Percentiles rank a stretch among this genome's conserved stretches.
Conservation (phyloP, 2,329 filamentous ascomycete species). For the Zymoseptoria pseudotritici region DNA sequence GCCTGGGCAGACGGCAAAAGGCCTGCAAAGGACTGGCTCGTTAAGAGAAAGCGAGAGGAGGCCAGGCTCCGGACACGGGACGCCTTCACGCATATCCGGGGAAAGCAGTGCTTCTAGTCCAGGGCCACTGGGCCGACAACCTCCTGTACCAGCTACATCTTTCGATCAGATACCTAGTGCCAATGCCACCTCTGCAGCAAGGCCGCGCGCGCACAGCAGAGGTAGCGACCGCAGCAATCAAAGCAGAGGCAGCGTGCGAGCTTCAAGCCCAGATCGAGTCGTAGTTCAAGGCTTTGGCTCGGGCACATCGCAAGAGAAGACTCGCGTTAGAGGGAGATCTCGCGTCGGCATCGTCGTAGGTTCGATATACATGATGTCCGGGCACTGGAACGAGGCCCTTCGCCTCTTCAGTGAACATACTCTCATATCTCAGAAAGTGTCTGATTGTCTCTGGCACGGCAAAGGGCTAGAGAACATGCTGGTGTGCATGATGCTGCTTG, state of each 20-base stretch:
- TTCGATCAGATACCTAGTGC: slow-evolving; percentile 47
- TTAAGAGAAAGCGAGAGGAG: slow-evolving; percentile 18
- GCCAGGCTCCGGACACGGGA: slow-evolving; percentile 17
- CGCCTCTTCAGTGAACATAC: slow-evolving; percentile 77
- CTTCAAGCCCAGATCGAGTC: slow-evolving; percentile 48
- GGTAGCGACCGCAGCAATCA: slow-evolving; percentile 17
- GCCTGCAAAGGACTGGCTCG: slow-evolving; percentile 31
- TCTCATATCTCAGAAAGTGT: slow-evolving; percentile 65
- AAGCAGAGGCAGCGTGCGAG: slow-evolving; percentile 15
- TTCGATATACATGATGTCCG: slow-evolving; percentile 79
- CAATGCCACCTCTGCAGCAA: slow-evolving; percentile 31
- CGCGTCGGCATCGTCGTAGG: slow-evolving; percentile 73
- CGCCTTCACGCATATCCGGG: slow-evolving; percentile 6
- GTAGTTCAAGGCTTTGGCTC: slow-evolving; percentile 58
- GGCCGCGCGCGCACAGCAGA: slow-evolving; percentile 17
- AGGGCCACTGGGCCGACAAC: slow-evolving; percentile 11
- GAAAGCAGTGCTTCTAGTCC: slow-evolving; percentile 19
- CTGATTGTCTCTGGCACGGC: slow-evolving; percentile 95
- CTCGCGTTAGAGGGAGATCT: slow-evolving; percentile 72
- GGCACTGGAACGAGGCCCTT: slow-evolving; percentile 82
- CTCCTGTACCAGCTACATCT: slow-evolving; percentile 43
- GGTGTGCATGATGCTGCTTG: slow-evolving; percentile 73
- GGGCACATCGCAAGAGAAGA: slow-evolving; percentile 47
- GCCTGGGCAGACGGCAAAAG: slow-evolving; percentile 47
- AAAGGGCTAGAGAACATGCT: slow-evolving; percentile 87